Base-by-base conservation (phyloP, 1,139 yeast species). In the Nadsonia commutata region DNA sequence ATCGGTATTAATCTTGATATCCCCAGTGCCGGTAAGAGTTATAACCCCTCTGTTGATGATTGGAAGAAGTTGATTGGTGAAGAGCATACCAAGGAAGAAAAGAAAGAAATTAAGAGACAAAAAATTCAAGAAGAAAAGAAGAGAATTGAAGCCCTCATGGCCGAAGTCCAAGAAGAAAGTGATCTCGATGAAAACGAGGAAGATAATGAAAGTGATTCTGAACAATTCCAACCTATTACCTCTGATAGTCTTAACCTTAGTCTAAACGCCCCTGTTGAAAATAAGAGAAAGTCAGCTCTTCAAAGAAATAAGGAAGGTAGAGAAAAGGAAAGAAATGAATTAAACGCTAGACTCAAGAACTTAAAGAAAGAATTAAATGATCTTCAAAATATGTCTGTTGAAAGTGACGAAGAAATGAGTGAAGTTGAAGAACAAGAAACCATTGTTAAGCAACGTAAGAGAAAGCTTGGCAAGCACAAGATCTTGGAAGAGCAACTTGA, bases 21-120 rank as follows among this genome's bases (percentile, higher is more conserved):
- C 5, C 85, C 90, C 18, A 80, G 79, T 54, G 90, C 80, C 2
- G 98, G 98, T 44, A 82, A 82, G 60, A 88, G 97, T 2, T 90
- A 90, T 58, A 90, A 90, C 58, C 98, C 98, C 31, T 74, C 93
- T 13, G 67, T 80, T 50, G 82, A 80, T 48, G 76, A 84, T 31
- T 90, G 98, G 98, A 76, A 77, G 55, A 66, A 65, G 23, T 68
- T 88, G 53, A 73, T 90, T 45, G 67, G 74, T 48, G 67, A 69
- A 47, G 96, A 86, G 61, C 80, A 72, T 53, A 69, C 62, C 44
- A 66, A 68, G 45, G 95, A 86, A 57, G 72, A 76, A 54, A 68
- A 72, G 45, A 73, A 72, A 47, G 96, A 85, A 52, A 72, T 75
- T 46, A 71, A 76, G 54, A 72, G 82, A 53, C 64, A 74, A 46